These are phyloP conservation scores for Seiridium cupressi DNA, from an alignment of 2,329 filamentous ascomycete genomes.

Conservation along the genomic window DNA sequence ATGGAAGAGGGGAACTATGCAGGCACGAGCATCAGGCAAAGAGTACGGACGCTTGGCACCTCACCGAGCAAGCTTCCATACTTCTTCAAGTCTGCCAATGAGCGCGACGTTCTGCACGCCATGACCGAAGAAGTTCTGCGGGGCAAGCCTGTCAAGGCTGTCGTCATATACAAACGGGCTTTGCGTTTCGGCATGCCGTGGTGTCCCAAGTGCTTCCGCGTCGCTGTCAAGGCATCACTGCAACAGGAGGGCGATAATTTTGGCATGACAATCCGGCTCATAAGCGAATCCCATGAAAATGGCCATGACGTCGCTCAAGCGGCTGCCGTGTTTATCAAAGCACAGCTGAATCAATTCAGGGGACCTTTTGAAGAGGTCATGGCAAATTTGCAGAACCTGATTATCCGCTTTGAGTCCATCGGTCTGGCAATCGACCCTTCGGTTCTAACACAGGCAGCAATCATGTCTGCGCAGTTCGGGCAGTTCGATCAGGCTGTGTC, in stretches of 20 bases:
- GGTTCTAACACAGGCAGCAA: slow-evolving; percentile 24
- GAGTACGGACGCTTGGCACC: slow-evolving; percentile 22
- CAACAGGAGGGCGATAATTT: slow-evolving; percentile 25
- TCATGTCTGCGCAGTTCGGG: slow-evolving; percentile 17
- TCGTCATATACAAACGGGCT: slow-evolving; percentile 37
- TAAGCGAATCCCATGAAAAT: slow-evolving; percentile 34
- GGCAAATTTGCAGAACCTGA: slow-evolving; percentile 22
- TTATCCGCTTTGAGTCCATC: slow-evolving; percentile 22
- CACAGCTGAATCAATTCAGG: slow-evolving; percentile 19
- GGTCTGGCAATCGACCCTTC: slow-evolving; percentile 20
- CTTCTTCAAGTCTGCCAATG: slow-evolving; percentile 23
- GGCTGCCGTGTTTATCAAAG: slow-evolving; percentile 21
- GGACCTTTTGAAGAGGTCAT: slow-evolving; percentile 19
- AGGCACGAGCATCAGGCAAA: slow-evolving; percentile 14
- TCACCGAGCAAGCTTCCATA: slow-evolving; percentile 19
- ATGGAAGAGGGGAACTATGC: slow-evolving; percentile 12
- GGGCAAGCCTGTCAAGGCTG: slow-evolving; percentile 29
- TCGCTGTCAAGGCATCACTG: slow-evolving; percentile 45
- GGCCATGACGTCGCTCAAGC: slow-evolving; percentile 42
- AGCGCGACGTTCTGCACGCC: slow-evolving; percentile 30
- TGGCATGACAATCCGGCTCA: slow-evolving; percentile 34
- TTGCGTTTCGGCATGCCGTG: slow-evolving; percentile 31
- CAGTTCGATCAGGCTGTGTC: slow-evolving; percentile 20
- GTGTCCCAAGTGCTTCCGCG: slow-evolving; percentile 41
- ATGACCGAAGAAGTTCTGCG: slow-evolving; percentile 39